phyloP scores from a whole-genome alignment of 1,284 basidiomycete species.

The Tylopilus sp. region DNA sequence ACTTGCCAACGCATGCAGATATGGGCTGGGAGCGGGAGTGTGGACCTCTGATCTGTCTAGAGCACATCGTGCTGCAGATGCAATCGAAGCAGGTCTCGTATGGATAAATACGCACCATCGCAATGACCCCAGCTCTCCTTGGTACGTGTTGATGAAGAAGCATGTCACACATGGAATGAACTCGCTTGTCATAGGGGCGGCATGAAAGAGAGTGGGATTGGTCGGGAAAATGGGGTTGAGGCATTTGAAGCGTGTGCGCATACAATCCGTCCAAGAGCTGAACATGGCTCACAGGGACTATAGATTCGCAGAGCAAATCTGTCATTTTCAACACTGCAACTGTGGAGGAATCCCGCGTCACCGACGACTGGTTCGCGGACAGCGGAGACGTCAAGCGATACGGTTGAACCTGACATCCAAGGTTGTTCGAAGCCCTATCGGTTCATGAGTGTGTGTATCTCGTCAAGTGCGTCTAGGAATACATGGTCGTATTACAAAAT shows the following conservation, averaged over 20 bases:
- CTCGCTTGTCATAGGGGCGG: constrained; percentile 58
- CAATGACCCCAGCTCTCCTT: constrained; percentile 84
- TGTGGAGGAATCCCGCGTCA: constrained; percentile 52
- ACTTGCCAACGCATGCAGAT: constrained; percentile 74
- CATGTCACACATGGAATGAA: not conserved
- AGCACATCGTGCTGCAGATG: constrained; percentile 67
- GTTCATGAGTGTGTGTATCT: not conserved
- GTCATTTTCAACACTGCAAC: constrained; percentile 69
- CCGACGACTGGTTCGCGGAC: constrained; percentile 79
- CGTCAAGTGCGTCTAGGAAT: constrained; percentile 9
- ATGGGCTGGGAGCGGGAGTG: constrained; percentile 77
- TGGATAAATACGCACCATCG: constrained; percentile 88
- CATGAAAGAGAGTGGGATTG: constrained; percentile 82
- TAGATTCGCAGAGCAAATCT: constrained; percentile 81
- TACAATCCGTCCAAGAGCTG: not conserved
- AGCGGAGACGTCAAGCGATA: constrained; percentile 51
- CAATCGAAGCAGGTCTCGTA: constrained; percentile 71
- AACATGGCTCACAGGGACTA: constrained; percentile 7
- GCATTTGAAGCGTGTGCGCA: constrained; percentile 71
- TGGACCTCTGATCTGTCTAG: constrained; percentile 75
- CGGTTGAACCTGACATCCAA: constrained; percentile 41
- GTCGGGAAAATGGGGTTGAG: constrained; percentile 78
- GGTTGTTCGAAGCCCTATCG: not conserved
- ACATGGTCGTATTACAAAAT: constrained; percentile 18
- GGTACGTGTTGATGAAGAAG: constrained; percentile 45